A percentile compares a stretch with the other conserved stretches of the same genome.
Conservation (phyloP, 306 rosid species). For the Vigna trinervia region DNA sequence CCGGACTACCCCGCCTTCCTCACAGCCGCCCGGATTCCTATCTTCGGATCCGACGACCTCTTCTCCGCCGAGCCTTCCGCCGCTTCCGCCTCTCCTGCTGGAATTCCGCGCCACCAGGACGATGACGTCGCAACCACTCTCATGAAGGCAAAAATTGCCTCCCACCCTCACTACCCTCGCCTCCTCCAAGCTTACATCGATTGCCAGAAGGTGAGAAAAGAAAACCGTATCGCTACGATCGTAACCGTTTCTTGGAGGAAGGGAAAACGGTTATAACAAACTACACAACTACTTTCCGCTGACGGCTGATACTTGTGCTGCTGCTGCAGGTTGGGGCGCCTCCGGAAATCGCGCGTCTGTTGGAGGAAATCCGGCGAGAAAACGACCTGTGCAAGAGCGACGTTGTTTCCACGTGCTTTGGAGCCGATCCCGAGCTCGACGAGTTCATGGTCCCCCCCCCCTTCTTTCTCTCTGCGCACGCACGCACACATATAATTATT, state of each 20-base stretch:
- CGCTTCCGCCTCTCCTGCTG: slow-evolving; percentile 48
- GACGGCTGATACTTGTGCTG: not conserved
- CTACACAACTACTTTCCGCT: not conserved
- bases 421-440: slow-evolving; percentile 99
- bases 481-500: not conserved
- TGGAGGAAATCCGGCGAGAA: slow-evolving; percentile 83
- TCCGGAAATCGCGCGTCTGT: slow-evolving; percentile 77
- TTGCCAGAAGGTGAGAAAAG: slow-evolving; percentile 80
- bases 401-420: slow-evolving; percentile 80
- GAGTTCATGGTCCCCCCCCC: slow-evolving; percentile 75
- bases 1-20: slow-evolving; percentile 69
- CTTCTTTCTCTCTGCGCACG: not conserved
- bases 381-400: slow-evolving; percentile 64
- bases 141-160: slow-evolving; percentile 87
- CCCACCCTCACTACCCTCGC: slow-evolving; percentile 88
- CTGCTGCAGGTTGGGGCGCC: slow-evolving; percentile 88
- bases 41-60: slow-evolving; percentile 84
- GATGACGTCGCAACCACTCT: slow-evolving; percentile 45
- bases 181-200: slow-evolving; percentile 91
- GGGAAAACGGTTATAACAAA: slow-evolving; percentile 31
- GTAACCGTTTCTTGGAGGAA: slow-evolving; percentile 7
- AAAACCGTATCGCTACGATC: not conserved
- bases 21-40: slow-evolving; percentile 58
- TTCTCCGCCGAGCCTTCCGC: slow-evolving; percentile 55
- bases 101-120: slow-evolving; percentile 55